These are phyloP conservation scores for Pleochaeta shiraiana DNA, from an alignment of 2,329 filamentous ascomycete genomes.

Conservation along the genomic window DNA sequence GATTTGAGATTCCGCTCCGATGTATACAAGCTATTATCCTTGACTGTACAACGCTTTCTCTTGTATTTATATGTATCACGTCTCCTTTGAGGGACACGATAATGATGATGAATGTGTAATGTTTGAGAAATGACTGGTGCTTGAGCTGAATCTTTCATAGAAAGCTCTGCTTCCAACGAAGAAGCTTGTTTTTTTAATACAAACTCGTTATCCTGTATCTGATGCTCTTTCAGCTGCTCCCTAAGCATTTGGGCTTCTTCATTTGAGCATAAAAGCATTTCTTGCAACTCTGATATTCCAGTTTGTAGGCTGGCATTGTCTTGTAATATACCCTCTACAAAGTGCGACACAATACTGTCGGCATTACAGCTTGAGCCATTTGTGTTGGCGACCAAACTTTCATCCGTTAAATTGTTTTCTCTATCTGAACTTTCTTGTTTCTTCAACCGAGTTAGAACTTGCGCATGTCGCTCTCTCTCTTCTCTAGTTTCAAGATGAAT, in stretches of 20 bases:
- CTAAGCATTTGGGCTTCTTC: slow-evolving; percentile 78
- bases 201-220: slow-evolving; percentile 33
- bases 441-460: slow-evolving; percentile 67
- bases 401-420: slow-evolving; percentile 59
- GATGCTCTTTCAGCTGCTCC: slow-evolving; percentile 61
- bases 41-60: slow-evolving; percentile 48
- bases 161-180: slow-evolving; percentile 52
- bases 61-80: slow-evolving; percentile 39
- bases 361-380: slow-evolving; percentile 32
- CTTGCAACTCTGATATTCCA: slow-evolving; percentile 73
- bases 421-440: slow-evolving; percentile 61
- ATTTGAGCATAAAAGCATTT: slow-evolving; percentile 79
- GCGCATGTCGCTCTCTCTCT: slow-evolving; percentile 61
- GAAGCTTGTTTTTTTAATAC: slow-evolving; percentile 21
- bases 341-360: slow-evolving; percentile 68
- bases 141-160: slow-evolving; percentile 22
- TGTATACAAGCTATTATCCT: slow-evolving; percentile 38
- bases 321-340: slow-evolving; percentile 84
- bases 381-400: slow-evolving; percentile 60
- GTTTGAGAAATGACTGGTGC: slow-evolving; percentile 36
- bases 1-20: slow-evolving; percentile 20
- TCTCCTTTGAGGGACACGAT: slow-evolving; percentile 55
- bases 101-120: slow-evolving; percentile 87
- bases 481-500: slow-evolving; percentile 69
- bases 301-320: slow-evolving; percentile 90